Evolutionary conservation across 2,329 filamentous ascomycete species (phyloP).

Genomic region (Penicillium frequentans): DNA sequence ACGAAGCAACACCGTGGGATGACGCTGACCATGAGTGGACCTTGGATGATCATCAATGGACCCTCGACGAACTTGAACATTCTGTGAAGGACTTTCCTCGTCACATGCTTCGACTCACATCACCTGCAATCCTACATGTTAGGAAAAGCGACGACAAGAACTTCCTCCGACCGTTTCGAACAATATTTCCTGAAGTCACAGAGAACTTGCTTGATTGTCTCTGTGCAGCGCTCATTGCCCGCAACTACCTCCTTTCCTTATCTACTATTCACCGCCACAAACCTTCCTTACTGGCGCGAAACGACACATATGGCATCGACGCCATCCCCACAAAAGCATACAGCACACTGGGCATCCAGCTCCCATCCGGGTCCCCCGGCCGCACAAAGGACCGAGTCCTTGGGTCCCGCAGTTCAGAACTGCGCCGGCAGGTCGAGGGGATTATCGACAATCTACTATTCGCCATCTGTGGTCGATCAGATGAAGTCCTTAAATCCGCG

Average conservation of each 20-base stretch:
- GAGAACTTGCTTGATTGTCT: conserved; percentile 38
- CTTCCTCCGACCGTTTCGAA: conserved; percentile 34
- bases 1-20: conserved; percentile 33
- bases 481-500: conserved; percentile 38
- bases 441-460: conserved; percentile 40
- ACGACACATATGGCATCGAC: conserved; percentile 25
- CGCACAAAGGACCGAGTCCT: conserved; percentile 32
- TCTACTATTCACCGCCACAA: conserved; percentile 25
- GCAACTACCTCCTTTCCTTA: conserved; percentile 38
- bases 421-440: conserved; percentile 32
- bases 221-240: conserved; percentile 38
- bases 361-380: conserved; percentile 25
- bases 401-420: conserved; percentile 30
- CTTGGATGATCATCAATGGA: conserved; percentile 42
- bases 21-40: conserved; percentile 33
- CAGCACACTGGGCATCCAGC: conserved; percentile 33
- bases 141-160: conserved; percentile 38
- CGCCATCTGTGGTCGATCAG: conserved; percentile 35
- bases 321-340: conserved; percentile 35
- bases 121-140: conserved; percentile 40
- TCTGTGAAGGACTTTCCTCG: conserved; percentile 38
- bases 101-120: conserved; percentile 37
- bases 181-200: conserved; percentile 35
- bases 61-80: conserved; percentile 39
- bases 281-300: conserved; percentile 18